A percentile compares a stretch with the other conserved stretches of the same genome.
Conservation (phyloP, 441 rosid species). For the Corymbia calophylla region DNA sequence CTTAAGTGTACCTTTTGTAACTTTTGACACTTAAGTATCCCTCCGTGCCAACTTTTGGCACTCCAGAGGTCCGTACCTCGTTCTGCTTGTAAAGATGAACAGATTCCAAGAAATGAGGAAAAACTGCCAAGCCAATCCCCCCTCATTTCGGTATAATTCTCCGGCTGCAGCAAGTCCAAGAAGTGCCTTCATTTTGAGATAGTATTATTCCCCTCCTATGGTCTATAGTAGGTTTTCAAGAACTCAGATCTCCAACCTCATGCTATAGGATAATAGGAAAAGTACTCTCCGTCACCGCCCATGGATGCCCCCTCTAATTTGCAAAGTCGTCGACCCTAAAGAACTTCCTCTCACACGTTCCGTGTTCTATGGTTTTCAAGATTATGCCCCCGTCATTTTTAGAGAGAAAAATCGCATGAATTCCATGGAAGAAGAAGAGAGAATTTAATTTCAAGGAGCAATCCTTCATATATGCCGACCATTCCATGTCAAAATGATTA, state of each 20-base stretch:
- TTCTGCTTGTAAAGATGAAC: too few relatives aligned
- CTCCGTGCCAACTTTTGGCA: too few relatives aligned
- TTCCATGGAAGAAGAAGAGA: neutral
- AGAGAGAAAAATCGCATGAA: neutral
- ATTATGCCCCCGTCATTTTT: neutral
- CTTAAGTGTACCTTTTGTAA: too few relatives aligned
- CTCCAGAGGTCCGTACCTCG: too few relatives aligned
- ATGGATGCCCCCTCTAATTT: neutral
- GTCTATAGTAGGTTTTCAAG: neutral
- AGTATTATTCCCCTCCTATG: neutral
- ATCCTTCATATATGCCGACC: neutral
- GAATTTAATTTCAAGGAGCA: neutral
- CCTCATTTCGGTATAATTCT: too few relatives aligned
- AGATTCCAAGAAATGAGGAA: too few relatives aligned
- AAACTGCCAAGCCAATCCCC: too few relatives aligned
- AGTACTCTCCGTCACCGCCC: neutral
- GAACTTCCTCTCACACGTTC: neutral
- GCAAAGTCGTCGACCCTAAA: neutral
- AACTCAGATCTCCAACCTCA: neutral
- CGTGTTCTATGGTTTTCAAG: neutral
- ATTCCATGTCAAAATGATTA: neutral
- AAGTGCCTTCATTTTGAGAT: neutral
- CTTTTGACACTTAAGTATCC: too few relatives aligned
- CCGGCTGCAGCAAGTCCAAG: too few relatives aligned
- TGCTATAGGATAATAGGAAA: neutral